Conservation (phyloP, 2,329 filamentous ascomycete genomes). For the Diaporthe amygdali region DNA sequence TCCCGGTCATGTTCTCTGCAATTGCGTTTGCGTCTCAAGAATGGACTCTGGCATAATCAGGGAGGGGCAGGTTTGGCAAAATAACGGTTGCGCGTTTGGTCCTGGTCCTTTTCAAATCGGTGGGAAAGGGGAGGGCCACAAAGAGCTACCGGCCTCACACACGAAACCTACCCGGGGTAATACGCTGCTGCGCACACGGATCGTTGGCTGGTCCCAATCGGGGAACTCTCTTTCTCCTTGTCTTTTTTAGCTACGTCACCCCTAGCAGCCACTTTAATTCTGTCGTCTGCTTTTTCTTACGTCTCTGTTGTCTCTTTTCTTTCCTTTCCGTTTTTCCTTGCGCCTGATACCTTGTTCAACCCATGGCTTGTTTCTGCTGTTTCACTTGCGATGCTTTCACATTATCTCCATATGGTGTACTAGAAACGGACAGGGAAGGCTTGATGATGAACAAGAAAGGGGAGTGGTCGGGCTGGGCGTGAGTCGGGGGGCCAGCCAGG, state of each 20-base stretch:
- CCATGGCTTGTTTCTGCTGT: conserved; percentile 36
- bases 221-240: conserved; percentile 47
- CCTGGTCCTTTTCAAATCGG: conserved; percentile 28
- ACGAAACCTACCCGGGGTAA: conserved; percentile 42
- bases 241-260: conserved; percentile 53
- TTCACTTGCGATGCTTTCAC: conserved; percentile 17
- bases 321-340: conserved; percentile 27
- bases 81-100: conserved; percentile 42
- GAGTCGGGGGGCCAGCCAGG: not conserved
- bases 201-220: conserved; percentile 59
- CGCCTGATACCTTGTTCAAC: conserved; percentile 67
- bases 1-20: conserved; percentile 33
- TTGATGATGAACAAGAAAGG: not conserved
- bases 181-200: conserved; percentile 44
- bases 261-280: conserved; percentile 45
- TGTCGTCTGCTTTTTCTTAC: conserved; percentile 35
- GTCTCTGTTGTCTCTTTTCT: conserved; percentile 36
- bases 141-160: conserved; percentile 33
- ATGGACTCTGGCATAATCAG: conserved; percentile 49
- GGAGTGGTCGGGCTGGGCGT: not conserved
- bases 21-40: conserved; percentile 36
- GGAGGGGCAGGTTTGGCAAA: conserved; percentile 43
- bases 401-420: conserved; percentile 22
- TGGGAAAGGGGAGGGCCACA: conserved; percentile 35
- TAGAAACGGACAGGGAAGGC: conserved; percentile 17